phyloP scores from a whole-genome alignment of 768 basidiomycete genomes.

The Tubosaeta sp. region DNA sequence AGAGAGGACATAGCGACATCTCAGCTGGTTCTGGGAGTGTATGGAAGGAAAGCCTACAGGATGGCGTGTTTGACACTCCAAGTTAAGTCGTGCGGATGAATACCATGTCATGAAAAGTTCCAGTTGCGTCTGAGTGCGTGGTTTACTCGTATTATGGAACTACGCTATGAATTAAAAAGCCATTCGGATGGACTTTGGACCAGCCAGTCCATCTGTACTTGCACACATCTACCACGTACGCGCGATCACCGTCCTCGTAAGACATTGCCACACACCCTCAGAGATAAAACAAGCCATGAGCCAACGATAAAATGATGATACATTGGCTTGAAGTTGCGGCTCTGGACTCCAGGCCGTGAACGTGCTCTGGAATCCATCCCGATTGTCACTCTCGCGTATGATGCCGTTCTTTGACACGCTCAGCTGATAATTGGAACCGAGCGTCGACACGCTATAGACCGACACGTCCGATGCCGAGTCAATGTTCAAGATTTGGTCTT shows the following conservation, averaged over 20 bases:
- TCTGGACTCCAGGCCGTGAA: constrained; percentile 21
- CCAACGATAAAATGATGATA: neutral
- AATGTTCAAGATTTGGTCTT: constrained; percentile 40
- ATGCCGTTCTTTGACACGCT: constrained; percentile 32
- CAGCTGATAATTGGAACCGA: constrained; percentile 37
- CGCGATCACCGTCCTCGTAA: neutral
- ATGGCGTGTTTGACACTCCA: constrained; percentile 42
- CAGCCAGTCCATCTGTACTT: neutral
- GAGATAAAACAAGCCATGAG: neutral
- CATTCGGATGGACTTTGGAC: neutral
- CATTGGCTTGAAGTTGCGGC: neutral
- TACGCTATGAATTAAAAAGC: neutral
- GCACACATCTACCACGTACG: neutral
- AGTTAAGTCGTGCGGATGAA: neutral
- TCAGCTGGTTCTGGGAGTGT: constrained; percentile 42
- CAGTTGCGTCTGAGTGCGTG: no score
- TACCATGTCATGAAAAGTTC: neutral
- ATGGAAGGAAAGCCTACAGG: constrained; percentile 49
- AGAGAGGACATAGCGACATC: constrained; percentile 55
- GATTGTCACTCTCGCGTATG: constrained; percentile 31
- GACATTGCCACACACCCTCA: neutral
- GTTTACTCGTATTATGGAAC: neutral
- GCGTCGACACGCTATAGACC: constrained; percentile 41
- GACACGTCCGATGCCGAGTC: constrained; percentile 29
- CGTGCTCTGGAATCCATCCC: constrained; percentile 39